phyloP scores from a whole-genome alignment of 176 grass and related monocot species.

The Sorghum bicolor region Sorghum_bicolor_NCBIv3 NC_012870.2:80658001-80658500 shows the following conservation, averaged over 20 bases:
- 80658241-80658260: background rate
- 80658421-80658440: conserved; percentile 13
- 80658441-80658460: conserved; percentile 1
- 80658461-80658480: conserved; percentile 6
- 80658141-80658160: conserved; percentile 8
- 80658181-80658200: conserved; percentile 11
- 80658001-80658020: background rate
- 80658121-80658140: conserved; percentile 72
- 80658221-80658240: background rate
- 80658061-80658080: conserved; percentile 95
- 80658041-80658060: conserved; percentile 42
- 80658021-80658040: background rate
- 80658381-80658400: conserved; percentile 83
- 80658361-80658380: conserved; percentile 77
- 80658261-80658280: conserved; percentile 50
- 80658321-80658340: conserved; percentile 93
- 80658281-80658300: conserved; percentile 91
- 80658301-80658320: conserved; percentile 90
- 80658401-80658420: conserved; percentile 31
- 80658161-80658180: background rate
- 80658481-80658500: background rate
- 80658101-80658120: conserved; percentile 82
- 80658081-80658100: conserved; percentile 92
- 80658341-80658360: conserved; percentile 87
- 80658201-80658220: conserved; percentile 1